Base-by-base conservation (phyloP, 208 protist species). In the Porcisia deanei region DNA sequence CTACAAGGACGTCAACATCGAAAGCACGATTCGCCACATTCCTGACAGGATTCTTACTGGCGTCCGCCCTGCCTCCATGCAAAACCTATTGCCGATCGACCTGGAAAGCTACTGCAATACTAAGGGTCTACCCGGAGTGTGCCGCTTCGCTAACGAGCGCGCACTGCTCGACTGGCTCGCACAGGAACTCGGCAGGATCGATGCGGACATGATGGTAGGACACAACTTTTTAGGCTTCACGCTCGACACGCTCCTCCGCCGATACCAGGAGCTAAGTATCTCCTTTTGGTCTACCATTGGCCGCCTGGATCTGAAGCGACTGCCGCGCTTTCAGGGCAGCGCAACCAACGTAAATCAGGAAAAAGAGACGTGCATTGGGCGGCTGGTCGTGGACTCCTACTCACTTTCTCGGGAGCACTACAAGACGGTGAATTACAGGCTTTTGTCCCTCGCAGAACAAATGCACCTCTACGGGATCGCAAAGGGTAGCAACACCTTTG, bases 191-290 rank as follows among this genome's bases (percentile, higher is more conserved):
- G 75, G 85, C 3, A 71, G 74, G n/a, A 79, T 98, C 43, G 98
- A 99, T 81, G 96, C 98, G 3, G 98, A 99, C 75, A 85, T 99
- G 25, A 71, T 99, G 47, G 83, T 99, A 18, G 98, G 98, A n/a
- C 98, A 99, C 93, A 99, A 99, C 82, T 97, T 99, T 79, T 79
- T 99, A n/a, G 91, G 91, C 10, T 99, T 98, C 75, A 98, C 98
- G n/a, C 80, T 99, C 1, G 97, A 99, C 73, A 92, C 99, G 30
- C 83, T 99, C 8, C 88, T 99, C 34, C 97, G 99, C 43, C 90
- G 98, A 43, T 98, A 96, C 80, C 84, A 98, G 60, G 91, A 94
- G 49, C 77, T 94, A 45, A 95, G 94, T 59, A 88, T 99, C 8
- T 67, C 75, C 14, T 60, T 86, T 6, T 99, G 98, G 98, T 98